Base-by-base conservation (phyloP, 805 yeast species). In the Wickerhamomyces chaumierensis region DNA sequence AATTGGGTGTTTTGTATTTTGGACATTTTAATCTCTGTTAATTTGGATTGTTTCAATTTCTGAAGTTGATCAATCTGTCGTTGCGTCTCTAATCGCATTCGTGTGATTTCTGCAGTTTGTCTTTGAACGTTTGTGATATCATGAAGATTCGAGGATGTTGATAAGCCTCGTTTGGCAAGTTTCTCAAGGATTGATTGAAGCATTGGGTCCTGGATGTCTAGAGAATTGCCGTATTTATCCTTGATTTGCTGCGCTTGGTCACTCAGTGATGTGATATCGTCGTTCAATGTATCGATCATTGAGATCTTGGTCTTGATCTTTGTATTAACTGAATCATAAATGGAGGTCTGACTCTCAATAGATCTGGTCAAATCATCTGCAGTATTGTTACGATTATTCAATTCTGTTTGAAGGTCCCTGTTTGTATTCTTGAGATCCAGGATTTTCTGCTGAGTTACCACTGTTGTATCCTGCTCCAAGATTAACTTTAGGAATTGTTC, bases 31-130 rank as follows among this genome's bases (percentile, higher is more conserved):
- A 25, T 25, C 12, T 13, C n/a, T 7, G 9, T 25, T 5, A 25
- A 13, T 25, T 25, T 58, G 5, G 65, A 58, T 9, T 57, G 52
- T 45, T 73, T 71, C 41, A 69, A 48, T 2, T 62, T 62, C 18
- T 72, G 57, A 59, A 85, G 67, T 52, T 87, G 94, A 21, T 68
- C 66, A 34, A 90, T 70, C 50, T 82, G 82, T 18, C 72, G 69
- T 31, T 75, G 72, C 37, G 86, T 76, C 29, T 25, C 29, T 25
- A 25, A 13, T 4, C 29, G 29, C 12, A 4, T 25, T 25, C 29
- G 7, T 5, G 29, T 25, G 9, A 25, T 9, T 13, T 25, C 29
- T 11, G 29, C 29, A 8, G 29, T 25, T 25, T 25, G 29, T 13
- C n/a, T 25, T 25, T 25, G 29, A 7, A 25, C n/a, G n/a, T 7